phyloP scores from a whole-genome alignment of 306 rosid genomes.

The Prunus mongolica region DNA sequence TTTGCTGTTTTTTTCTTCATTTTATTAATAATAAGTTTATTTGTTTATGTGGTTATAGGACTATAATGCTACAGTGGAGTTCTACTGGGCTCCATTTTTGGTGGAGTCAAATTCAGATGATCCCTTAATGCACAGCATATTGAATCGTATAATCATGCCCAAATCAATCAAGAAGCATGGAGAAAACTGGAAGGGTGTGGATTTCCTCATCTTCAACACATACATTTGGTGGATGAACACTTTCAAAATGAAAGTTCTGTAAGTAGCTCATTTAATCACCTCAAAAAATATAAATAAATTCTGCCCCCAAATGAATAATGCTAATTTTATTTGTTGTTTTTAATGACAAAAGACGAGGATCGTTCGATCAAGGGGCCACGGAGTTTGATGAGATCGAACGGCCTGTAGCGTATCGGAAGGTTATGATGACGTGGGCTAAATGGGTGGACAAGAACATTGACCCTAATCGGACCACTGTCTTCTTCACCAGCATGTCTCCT shows the following conservation, averaged over 20 bases:
- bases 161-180: conserved; percentile 85
- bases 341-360: conserved; percentile 57
- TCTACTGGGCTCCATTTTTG: conserved; percentile 94
- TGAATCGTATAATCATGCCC: conserved; percentile 83
- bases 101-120: conserved; percentile 97
- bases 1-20: conserved; percentile 15
- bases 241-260: conserved; percentile 74
- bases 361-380: conserved; percentile 68
- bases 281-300: background rate
- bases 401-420: conserved; percentile 62
- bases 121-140: conserved; percentile 80
- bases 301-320: background rate
- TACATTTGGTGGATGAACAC: conserved; percentile 99
- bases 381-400: conserved; percentile 75
- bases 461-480: conserved; percentile 72
- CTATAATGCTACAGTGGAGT: conserved; percentile 80
- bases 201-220: conserved; percentile 81
- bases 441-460: conserved; percentile 77
- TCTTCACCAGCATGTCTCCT: conserved; percentile 90
- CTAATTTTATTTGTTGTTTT: background rate
- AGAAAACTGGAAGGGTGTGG: conserved; percentile 69
- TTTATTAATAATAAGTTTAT: background rate
- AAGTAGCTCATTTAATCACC: conserved; percentile 20
- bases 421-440: conserved; percentile 71
- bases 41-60: conserved; percentile 40